Base-by-base conservation (phyloP, 257 asterid genomes). In the Datura wrightii region DNA sequence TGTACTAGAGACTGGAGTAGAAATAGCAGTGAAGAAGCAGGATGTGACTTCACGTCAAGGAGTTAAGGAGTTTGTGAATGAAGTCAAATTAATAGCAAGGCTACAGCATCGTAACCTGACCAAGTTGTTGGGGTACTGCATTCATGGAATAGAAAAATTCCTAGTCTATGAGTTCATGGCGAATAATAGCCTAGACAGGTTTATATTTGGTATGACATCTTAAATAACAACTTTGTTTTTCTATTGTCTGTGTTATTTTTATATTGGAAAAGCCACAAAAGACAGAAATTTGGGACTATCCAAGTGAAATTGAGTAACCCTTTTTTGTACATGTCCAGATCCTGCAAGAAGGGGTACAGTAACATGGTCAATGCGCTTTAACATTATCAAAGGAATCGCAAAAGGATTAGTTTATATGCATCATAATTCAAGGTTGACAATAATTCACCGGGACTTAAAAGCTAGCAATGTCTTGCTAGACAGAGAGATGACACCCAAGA, bases 331-430 rank as follows among this genome's bases (percentile, higher is more conserved):
- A 59, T 85, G 71, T 56, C 70, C 80, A 85, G 89, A 83, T 46
- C 82, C 86, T 55, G 79, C 60, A 31, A 84, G 85, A 72, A 86
- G 83, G 31, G 67, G 59, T 2, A 36, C 83, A 15, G 63, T 88
- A 10, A 60, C 70, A 8, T 89, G 90, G 93, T 66, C 41, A 56
- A 88, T 34, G 19, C 84, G 90, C 16, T 54, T 85, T 34, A 79
- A 55, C 62, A 91, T 91, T 46, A 79, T 91, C 36, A 85, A 86
- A 56, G 94, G 92, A 78, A 79, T 91, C 10, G 94, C 94, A 1
- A 84, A 82, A 78, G 92, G 91, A 44, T 83, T 91, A 79, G 80
- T 84, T n/a, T 88, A 91, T 83, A 88, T 91, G 79, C 94, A 91
- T 60, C 83, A 74, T 8, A 91, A 90, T 36, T 83, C 92, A 31